Evolutionary conservation across 1,284 basidiomycete genomes (phyloP).

Genomic region (Waitea zeae): DNA sequence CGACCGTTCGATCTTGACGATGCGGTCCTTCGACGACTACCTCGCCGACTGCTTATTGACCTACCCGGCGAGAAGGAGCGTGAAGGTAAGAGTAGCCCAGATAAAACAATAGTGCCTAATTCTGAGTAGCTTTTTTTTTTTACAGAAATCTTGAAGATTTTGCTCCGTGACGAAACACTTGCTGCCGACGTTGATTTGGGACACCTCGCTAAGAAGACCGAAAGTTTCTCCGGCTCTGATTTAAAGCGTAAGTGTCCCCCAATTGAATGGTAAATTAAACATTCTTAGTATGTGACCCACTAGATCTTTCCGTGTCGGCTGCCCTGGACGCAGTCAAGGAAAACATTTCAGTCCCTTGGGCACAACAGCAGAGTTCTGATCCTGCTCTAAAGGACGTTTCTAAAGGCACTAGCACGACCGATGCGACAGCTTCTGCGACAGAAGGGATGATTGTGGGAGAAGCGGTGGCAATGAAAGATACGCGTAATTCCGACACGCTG

Average conservation of each 20-base stretch:
- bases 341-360: constrained; percentile 59
- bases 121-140: constrained; percentile 22
- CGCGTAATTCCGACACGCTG: background rate
- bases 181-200: constrained; percentile 49
- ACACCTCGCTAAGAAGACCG: constrained; percentile 55
- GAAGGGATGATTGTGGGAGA: background rate
- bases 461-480: constrained; percentile 2
- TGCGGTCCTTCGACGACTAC: constrained; percentile 70
- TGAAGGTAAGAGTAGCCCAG: constrained; percentile 33
- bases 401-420: background rate
- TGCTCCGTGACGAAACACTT: constrained; percentile 64
- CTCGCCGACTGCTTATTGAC: constrained; percentile 71
- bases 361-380: background rate
- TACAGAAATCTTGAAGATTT: constrained; percentile 69
- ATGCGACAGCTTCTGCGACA: background rate
- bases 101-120: constrained; percentile 66
- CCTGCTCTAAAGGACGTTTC: background rate
- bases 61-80: constrained; percentile 71
- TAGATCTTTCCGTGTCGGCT: constrained; percentile 81
- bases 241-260: constrained; percentile 56
- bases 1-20: constrained; percentile 75
- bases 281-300: background rate
- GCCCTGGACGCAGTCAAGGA: constrained; percentile 84
- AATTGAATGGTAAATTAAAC: background rate
- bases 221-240: constrained; percentile 85